These are phyloP conservation scores for Sesbania bispinosa DNA, from an alignment of 306 rosid genomes.

Conservation along the genomic window DNA sequence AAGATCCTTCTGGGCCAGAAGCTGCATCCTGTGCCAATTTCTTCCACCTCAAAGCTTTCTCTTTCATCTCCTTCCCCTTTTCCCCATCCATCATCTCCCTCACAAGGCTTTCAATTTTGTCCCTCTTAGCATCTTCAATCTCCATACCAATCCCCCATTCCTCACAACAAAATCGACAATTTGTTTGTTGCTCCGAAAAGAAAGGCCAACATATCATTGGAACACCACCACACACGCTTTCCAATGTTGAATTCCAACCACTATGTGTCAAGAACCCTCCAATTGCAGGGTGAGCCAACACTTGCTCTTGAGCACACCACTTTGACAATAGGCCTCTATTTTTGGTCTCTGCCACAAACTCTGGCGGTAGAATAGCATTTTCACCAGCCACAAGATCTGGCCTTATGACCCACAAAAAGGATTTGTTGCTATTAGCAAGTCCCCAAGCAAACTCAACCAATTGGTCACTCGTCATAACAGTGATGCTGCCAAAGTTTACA, in stretches of 20 bases:
- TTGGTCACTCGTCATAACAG: slow-evolving; percentile 53
- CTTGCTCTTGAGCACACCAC: slow-evolving; percentile 72
- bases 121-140: slow-evolving; percentile 49
- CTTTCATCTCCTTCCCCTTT: slow-evolving; percentile 45
- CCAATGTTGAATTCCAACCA: slow-evolving; percentile 81
- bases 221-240: slow-evolving; percentile 54
- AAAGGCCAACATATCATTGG: slow-evolving; percentile 77
- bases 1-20: slow-evolving; percentile 28
- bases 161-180: slow-evolving; percentile 45
- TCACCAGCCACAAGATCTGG: slow-evolving; percentile 52
- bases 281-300: slow-evolving; percentile 44
- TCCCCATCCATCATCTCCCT: slow-evolving; percentile 55
- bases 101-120: slow-evolving; percentile 42
- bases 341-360: slow-evolving; percentile 37
- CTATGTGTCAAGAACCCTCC: slow-evolving; percentile 68
- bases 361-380: slow-evolving; percentile 27
- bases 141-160: slow-evolving; percentile 74
- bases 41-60: slow-evolving; percentile 47
- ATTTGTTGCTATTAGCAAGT: slow-evolving; percentile 45
- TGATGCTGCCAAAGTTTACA: slow-evolving; percentile 71
- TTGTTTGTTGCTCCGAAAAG: slow-evolving; percentile 69
- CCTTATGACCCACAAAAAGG: slow-evolving; percentile 57
- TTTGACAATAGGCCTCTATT: slow-evolving; percentile 36
- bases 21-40: slow-evolving; percentile 37
- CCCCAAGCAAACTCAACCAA: slow-evolving; percentile 74